Conservation (phyloP, 345 rosid genomes). For the Linum trigynum region DNA sequence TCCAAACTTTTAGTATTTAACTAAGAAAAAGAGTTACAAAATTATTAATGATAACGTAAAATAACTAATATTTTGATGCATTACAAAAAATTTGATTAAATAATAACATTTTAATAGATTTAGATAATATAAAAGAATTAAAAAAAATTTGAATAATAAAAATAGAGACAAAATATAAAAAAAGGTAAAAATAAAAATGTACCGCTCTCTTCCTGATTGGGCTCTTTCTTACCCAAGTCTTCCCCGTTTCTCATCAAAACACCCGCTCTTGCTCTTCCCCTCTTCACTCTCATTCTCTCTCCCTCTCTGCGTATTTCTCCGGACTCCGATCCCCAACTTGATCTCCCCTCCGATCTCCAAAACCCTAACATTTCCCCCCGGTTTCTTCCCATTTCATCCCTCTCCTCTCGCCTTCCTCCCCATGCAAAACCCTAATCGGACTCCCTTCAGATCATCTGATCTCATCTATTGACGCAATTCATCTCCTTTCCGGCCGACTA, state of each 20-base stretch:
- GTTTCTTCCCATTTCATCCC: not conserved
- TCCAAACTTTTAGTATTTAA: too few relatives aligned
- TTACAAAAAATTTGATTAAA: too few relatives aligned
- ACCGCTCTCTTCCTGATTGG: not conserved
- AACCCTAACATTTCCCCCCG: conserved; percentile 3
- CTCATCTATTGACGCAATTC: not conserved
- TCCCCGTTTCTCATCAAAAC: not conserved
- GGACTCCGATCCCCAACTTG: not conserved
- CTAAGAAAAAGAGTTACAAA: too few relatives aligned
- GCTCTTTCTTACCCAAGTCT: not conserved
- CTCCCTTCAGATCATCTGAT: conserved; percentile 14
- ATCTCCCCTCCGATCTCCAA: conserved; percentile 14
- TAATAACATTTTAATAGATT: too few relatives aligned
- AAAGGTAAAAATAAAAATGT: too few relatives aligned
- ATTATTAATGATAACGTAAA: too few relatives aligned
- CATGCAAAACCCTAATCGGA: conserved; percentile 13
- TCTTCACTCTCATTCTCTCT: conserved; percentile 1
- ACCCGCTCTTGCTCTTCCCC: not conserved
- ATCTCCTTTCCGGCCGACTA: not conserved
- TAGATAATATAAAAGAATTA: too few relatives aligned
- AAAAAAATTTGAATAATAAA: too few relatives aligned
- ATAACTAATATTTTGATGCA: too few relatives aligned
- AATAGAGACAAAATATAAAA: too few relatives aligned
- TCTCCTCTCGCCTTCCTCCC: not conserved
- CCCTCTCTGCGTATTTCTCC: not conserved